phyloP scores from a whole-genome alignment of 164 flowering plant genomes.

The Malania oleifera region DNA sequence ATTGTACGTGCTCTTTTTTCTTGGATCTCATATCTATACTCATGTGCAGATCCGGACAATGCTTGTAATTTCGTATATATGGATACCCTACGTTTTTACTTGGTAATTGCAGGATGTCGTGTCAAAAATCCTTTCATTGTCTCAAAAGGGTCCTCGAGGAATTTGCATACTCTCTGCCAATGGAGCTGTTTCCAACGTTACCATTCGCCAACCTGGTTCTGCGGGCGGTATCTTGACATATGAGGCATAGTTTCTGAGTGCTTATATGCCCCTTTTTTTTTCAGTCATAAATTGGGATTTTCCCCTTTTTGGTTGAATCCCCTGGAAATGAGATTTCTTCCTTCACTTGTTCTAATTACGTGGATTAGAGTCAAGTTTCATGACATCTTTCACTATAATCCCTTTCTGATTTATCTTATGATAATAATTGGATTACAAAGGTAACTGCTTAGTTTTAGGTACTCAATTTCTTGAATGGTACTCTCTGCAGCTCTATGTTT shows the following conservation, averaged over 20 bases:
- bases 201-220: slow-evolving; percentile 76
- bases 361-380: neutral
- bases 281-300: no score
- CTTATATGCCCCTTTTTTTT: neutral
- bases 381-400: no score
- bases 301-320: neutral
- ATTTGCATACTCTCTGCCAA: slow-evolving; percentile 84
- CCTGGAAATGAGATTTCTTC: neutral
- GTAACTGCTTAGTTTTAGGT: no score
- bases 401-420: no score
- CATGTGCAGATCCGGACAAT: neutral
- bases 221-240: slow-evolving; percentile 79
- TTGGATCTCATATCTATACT: no score
- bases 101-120: slow-evolving; percentile 62
- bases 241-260: slow-evolving; percentile 43
- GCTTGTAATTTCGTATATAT: neutral
- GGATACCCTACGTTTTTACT: neutral
- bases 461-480: no score
- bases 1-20: neutral
- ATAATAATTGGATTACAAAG: no score
- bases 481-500: no score
- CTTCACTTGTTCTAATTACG: neutral
- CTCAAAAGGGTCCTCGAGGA: slow-evolving; percentile 65
- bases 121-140: slow-evolving; percentile 53
- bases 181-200: slow-evolving; percentile 80